Evolutionary conservation across 768 basidiomycete species (phyloP), one percentile per base, ranked within the genome.

Genomic region (Royoungia palumana): DNA sequence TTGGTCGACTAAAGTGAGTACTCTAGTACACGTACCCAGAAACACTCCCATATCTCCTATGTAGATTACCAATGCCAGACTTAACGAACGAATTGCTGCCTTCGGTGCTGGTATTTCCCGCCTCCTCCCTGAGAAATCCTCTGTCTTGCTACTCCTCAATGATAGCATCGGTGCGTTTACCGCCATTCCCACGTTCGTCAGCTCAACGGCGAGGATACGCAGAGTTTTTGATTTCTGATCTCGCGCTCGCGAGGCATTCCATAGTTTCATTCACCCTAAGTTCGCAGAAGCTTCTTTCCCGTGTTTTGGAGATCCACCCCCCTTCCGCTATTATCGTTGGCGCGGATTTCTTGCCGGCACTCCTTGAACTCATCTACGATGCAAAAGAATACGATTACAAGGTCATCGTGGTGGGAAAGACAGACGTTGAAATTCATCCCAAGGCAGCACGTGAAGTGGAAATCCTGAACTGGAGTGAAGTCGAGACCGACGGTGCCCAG

Each of bases 161-260:
- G 91, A 93, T 60, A 68, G 85, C 38, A 71, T 93, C 39, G 89
- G 90, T 87, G 55, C 12, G 76, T 42, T 42, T 19, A 1, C 40
- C 24, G 42, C 36, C 37, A 20, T 39, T n/a, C 10, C 28, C 21
- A 2, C 38, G 19, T 10, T 34, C 25, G 13, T 47, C 20, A 6
- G 6, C 50, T 51, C 20, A 20, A 28, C 39, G 32, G 2, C 20
- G 25, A 49, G 35, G 19, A 25, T 22, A 21, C 39, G 25, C 59
- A 89, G 90, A 87, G 69, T 94, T 87, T 63, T 59, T 92, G 59
- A 79, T 93, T 39, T 74, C 81, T 24, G 90, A 93, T 69, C 75
- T 94, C 22, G 89, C 89, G 2, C 75, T 94, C 36, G 82, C 85
- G 2, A 78, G 80, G 6, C 77, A 82, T 53, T 83, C 82, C 10